A percentile compares a stretch with the other conserved stretches of the same genome.
Conservation (phyloP, 169 alveolate genomes). For the Eimeria sp. region DNA sequence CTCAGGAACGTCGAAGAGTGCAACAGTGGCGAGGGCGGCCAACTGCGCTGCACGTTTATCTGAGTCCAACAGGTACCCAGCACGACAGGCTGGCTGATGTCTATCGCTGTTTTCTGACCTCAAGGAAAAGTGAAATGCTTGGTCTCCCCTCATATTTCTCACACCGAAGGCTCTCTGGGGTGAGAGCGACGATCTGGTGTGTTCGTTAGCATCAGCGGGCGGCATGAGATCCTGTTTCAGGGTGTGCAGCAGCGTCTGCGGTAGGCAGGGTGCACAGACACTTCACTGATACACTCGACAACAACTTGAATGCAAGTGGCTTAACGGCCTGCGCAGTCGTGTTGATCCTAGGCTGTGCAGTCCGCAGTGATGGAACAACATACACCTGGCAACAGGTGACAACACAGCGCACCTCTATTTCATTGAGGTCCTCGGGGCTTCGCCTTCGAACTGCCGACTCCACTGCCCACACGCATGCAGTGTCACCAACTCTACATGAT, state of each 20-base stretch:
- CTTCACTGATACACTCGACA: neutral
- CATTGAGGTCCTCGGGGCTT: neutral
- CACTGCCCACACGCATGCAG: neutral
- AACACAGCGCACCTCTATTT: constrained; percentile 1
- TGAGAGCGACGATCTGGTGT: neutral
- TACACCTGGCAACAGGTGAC: neutral
- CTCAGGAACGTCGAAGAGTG: constrained; percentile 60
- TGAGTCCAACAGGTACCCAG: constrained; percentile 55
- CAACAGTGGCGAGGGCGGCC: constrained; percentile 74
- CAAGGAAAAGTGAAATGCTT: neutral
- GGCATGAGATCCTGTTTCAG: constrained; percentile 33
- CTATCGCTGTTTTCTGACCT: neutral
- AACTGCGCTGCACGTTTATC: constrained; percentile 25
- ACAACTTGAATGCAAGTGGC: neutral
- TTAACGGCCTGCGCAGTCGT: neutral
- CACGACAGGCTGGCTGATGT: neutral
- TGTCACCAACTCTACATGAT: neutral
- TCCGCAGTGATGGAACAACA: neutral
- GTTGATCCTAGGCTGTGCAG: neutral
- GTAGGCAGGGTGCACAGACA: neutral
- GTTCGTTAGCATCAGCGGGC: neutral
- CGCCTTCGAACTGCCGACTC: constrained; percentile 10
- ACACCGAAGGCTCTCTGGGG: neutral
- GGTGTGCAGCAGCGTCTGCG: constrained; percentile 57
- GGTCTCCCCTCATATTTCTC: neutral